Evolutionary conservation across 257 asterid genomes (phyloP).

Genomic region (Solanum corneliomulleri): DNA sequence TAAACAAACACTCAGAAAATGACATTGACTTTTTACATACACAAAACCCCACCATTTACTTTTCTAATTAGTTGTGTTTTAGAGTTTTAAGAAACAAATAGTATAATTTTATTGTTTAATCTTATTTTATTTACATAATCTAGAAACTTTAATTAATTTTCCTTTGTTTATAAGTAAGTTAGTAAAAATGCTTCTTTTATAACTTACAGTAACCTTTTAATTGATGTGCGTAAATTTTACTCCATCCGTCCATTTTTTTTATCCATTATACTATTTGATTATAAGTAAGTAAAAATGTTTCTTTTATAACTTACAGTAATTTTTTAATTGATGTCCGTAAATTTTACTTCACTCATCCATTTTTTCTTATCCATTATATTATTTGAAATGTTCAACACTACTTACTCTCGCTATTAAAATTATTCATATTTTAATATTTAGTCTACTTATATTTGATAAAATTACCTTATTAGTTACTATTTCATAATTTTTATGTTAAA

Average conservation of each 20-base stretch:
- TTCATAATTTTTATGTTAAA: no score
- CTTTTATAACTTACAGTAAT: no score
- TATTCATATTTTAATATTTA: no score
- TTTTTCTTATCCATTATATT: no score
- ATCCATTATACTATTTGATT: neutral
- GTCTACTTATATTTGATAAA: no score
- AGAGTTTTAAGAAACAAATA: neutral
- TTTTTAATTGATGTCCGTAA: no score
- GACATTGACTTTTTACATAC: constrained; percentile 56
- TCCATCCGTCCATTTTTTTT: no score
- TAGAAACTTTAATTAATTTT: neutral
- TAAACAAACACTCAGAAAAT: constrained; percentile 10
- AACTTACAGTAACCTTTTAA: no score
- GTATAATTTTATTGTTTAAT: neutral
- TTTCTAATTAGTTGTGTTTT: neutral
- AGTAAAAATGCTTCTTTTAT: no score
- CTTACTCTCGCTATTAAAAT: fast-evolving
- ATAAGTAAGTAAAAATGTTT: neutral
- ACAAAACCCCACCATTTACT: neutral
- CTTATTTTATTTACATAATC: neutral
- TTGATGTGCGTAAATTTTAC: neutral
- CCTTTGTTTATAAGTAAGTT: neutral
- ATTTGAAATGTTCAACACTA: no score
- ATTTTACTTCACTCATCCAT: no score
- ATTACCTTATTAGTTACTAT: no score